Evolutionary conservation across 2,329 filamentous ascomycete species (phyloP), one percentile per base, ranked within the genome.

Genomic region (Pestalotiopsis sp.): DNA sequence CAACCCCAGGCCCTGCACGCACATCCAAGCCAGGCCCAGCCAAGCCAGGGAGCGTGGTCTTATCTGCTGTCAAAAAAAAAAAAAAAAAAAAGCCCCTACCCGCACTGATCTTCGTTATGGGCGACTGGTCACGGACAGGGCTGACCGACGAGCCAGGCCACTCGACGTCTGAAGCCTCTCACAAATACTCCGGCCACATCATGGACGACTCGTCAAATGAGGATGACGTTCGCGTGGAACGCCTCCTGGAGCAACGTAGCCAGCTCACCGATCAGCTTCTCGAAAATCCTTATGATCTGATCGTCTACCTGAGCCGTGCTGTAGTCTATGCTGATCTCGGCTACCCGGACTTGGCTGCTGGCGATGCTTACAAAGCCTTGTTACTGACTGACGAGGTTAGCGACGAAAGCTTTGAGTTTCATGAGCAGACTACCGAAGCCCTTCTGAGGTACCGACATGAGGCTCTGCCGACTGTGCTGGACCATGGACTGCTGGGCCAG

Each of bases 361-460:
- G 94, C 41, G 95, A 98, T 83, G 93, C 94, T 4, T 98, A 98
- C 78, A 91, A 92, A 67, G 94, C 95, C 1, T 86, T 98, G n/a
- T 87, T 97, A 3, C 83, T 99, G 61, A 88, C 92, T 17, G 95
- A 98, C 76, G 93, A 96, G 72, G 87, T 94, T 45, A 81, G 86
- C 71, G 91, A 96, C 68, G 92, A 95, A 70, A 88, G 89, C 52
- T 95, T 93, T 73, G 94, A 98, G 79, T 97, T 94, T 75, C 91
- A 96, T 77, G 90, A 94, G 17, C 82, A 88, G 73, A 90, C 91
- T 9, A 73, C 85, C 6, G 86, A 88, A 65, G 83, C 86, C 11
- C 79, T 91, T 62, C 76, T 82, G 69, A 73, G 78, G 67, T 81
- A 82, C 73, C 71, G 73, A 1, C 68, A 76, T 25, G 77, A 78